These are phyloP conservation scores for Tardiomyces blankii DNA, from an alignment of 1,139 yeast genomes.

Conservation along the genomic window DNA sequence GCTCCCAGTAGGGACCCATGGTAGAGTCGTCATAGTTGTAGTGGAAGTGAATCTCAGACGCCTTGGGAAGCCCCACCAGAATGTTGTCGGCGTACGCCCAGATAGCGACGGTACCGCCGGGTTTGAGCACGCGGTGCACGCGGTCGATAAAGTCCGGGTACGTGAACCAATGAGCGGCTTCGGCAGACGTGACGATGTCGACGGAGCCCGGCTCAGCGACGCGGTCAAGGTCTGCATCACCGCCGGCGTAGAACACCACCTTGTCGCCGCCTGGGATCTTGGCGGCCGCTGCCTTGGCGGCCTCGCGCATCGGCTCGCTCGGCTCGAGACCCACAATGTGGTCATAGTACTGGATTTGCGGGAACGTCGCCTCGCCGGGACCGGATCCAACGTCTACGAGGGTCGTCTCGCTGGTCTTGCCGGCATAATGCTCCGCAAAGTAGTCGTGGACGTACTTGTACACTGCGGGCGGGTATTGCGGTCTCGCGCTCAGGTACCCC, in stretches of 20 bases:
- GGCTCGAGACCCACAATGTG: slow-evolving; percentile 59
- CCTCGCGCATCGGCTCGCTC: slow-evolving; percentile 49
- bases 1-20: slow-evolving; percentile 65
- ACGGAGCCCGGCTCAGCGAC: slow-evolving; percentile 23
- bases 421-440: slow-evolving; percentile 16
- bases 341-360: slow-evolving; percentile 33
- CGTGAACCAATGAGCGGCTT: slow-evolving; percentile 73
- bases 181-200: slow-evolving; percentile 63
- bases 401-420: slow-evolving; percentile 15
- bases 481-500: slow-evolving; percentile 29
- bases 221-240: slow-evolving; percentile 24
- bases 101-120: slow-evolving; percentile 55
- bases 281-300: slow-evolving; percentile 27
- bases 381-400: slow-evolving; percentile 75
- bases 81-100: slow-evolving; percentile 62
- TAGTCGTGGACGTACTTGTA: slow-evolving; percentile 35
- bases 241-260: slow-evolving; percentile 25
- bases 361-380: slow-evolving; percentile 66
- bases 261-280: slow-evolving; percentile 5
- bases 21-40: slow-evolving; percentile 35
- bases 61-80: slow-evolving; percentile 30
- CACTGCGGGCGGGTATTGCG: slow-evolving; percentile 49
- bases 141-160: slow-evolving; percentile 42
- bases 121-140: slow-evolving; percentile 38
- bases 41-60: slow-evolving; percentile 31